These are phyloP conservation scores for Penicillium freii DNA, from an alignment of 2,329 filamentous ascomycete species.

Conservation along the genomic window DNA sequence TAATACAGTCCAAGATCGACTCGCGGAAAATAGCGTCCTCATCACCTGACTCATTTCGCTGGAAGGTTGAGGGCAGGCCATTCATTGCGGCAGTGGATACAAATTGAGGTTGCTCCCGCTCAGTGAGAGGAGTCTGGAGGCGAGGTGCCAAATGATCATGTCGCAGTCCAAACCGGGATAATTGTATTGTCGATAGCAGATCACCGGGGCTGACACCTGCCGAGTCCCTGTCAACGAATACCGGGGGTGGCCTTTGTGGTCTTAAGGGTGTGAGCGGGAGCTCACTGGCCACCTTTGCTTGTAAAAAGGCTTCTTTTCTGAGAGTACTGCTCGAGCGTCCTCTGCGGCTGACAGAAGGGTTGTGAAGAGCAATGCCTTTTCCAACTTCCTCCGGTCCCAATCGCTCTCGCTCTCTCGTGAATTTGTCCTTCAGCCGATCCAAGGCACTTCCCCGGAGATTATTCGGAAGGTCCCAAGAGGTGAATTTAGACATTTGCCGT, in stretches of 20 bases:
- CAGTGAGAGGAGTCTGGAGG: conserved; percentile 43
- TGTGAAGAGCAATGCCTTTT: conserved; percentile 95
- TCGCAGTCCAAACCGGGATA: conserved; percentile 60
- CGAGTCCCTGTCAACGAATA: conserved; percentile 33
- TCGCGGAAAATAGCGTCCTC: conserved; percentile 87
- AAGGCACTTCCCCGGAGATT: conserved; percentile 81
- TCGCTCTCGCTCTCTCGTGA: conserved; percentile 77
- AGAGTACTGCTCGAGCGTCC: conserved; percentile 71
- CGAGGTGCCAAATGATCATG: conserved; percentile 40
- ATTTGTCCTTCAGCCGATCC: conserved; percentile 87
- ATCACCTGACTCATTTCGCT: conserved; percentile 77
- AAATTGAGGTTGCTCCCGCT: conserved; percentile 42
- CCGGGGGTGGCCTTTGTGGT: conserved; percentile 15
- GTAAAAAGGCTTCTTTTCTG: conserved; percentile 74
- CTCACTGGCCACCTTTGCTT: conserved; percentile 58
- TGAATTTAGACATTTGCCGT: conserved; percentile 89
- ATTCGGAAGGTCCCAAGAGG: conserved; percentile 86
- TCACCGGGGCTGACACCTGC: conserved; percentile 69
- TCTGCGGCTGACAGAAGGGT: conserved; percentile 64
- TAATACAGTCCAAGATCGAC: conserved; percentile 91
- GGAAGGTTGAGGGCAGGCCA: conserved; percentile 44
- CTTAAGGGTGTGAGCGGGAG: conserved; percentile 23
- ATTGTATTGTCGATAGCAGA: conserved; percentile 73
- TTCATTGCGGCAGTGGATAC: conserved; percentile 29
- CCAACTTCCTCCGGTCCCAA: conserved; percentile 75